Percentiles rank a stretch among this genome's conserved stretches.
Conservation (phyloP, 371 early-diverging fungal species). For the Dinochytrium kinnereticum region DNA sequence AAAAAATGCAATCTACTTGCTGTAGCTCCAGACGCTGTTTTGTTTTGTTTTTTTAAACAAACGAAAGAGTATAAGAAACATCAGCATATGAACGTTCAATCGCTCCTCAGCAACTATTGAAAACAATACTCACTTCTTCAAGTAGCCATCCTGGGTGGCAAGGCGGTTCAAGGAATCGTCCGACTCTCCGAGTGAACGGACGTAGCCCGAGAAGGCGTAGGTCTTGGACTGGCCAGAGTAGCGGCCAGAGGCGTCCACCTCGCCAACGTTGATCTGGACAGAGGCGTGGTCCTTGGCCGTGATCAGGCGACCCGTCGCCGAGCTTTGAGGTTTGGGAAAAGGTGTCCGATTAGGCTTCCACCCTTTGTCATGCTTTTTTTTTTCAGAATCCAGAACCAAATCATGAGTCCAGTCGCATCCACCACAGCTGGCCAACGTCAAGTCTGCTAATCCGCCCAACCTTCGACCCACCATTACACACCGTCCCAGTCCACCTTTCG, state of each 20-base stretch:
- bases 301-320: constrained; percentile 88
- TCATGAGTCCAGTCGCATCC: too few species aligned
- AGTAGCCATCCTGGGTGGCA: constrained; percentile 84
- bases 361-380: too few species aligned
- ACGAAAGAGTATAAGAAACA: neutral
- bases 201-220: constrained; percentile 92
- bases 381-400: too few species aligned
- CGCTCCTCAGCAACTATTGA: neutral
- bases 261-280: constrained; percentile 96
- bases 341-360: too few species aligned
- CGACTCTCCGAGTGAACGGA: constrained; percentile 88
- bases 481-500: too few species aligned
- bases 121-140: constrained; percentile 52
- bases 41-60: neutral
- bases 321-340: constrained; percentile 56
- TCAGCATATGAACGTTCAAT: neutral
- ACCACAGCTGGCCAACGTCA: too few species aligned
- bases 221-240: constrained; percentile 77
- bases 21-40: constrained; percentile 50
- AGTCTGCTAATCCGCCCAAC: too few species aligned
- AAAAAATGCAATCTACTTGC: constrained; percentile 31
- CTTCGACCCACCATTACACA: too few species aligned
- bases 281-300: constrained; percentile 97
- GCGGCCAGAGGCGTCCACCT: constrained; percentile 89
- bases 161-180: constrained; percentile 97